Evolutionary conservation across 2,329 filamentous ascomycete genomes (phyloP), one percentile per base, ranked within the genome.

Genomic region (Aspergillus hortae): DNA sequence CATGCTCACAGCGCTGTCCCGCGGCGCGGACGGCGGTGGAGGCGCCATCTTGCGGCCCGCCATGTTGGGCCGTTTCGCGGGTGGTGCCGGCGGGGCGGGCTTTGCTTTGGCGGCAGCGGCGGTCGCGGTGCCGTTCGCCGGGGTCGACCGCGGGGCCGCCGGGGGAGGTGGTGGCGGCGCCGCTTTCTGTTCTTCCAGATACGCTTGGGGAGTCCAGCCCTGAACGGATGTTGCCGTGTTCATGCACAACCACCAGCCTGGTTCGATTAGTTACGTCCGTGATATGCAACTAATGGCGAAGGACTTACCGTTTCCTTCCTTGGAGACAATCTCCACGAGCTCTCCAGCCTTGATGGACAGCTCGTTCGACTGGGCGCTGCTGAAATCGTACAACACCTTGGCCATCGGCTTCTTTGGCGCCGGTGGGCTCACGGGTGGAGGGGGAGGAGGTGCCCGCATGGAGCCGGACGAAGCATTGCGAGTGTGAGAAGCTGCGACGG

Each of bases 221-320:
- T 94, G 90, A n/a, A 83, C 83, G 60, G 80, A 78, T 44, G 78
- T 78, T 63, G 83, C 75, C 45, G 76, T 74, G 56, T 87, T 89
- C 77, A 90, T 92, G 57, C 87, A 94, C 44, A 97, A 80, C 92
- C 92, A 97, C 94, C 94, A 99, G 48, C 94, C 92, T 96, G 61
- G 36, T 32, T 25, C 15, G 19, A 19, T n/a, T n/a, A 17, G 10
- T 23, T 17, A 21, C 3, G 19, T 41, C 23, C 10, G 6, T n/a
- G 35, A n/a, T 12, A 40, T 25, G 10, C 21, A 12, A 25, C 32
- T 10, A 2, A 11, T 6, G 40, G 17, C 12, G n/a, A 17, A 25
- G 33, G 36, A 43, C 86, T 71, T 83, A 96, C 92, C 94, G 68
- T 97, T 97, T 70, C 82, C 86, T 73, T 96, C 92, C 73, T 96